These are phyloP conservation scores for Viscum album DNA, from an alignment of 177 flowering plant genomes.

Conservation along the genomic window DNA sequence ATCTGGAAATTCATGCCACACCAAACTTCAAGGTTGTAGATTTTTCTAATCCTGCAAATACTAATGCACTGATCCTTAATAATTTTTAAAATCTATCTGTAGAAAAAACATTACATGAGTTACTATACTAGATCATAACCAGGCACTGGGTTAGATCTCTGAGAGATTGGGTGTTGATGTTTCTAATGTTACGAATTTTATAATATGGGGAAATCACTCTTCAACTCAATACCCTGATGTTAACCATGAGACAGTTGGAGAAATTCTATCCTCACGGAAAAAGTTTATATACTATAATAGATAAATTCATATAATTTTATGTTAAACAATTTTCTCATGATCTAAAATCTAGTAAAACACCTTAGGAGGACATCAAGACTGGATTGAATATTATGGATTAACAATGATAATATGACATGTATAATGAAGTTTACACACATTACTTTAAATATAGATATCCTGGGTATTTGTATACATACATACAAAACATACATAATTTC, in stretches of 20 bases:
- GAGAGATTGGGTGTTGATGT: slow-evolving; percentile 47
- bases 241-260: slow-evolving; percentile 70
- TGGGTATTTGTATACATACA: no score
- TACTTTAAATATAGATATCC: no score
- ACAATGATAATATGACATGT: no score
- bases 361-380: no score
- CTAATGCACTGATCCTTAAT: slow-evolving; percentile 66
- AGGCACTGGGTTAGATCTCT: slow-evolving; percentile 62
- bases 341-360: no score
- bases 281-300: no score
- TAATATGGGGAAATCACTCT: slow-evolving; percentile 84
- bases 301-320: no score
- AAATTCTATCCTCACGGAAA: no score
- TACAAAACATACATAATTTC: no score
- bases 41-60: slow-evolving; percentile 75
- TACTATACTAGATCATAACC: slow-evolving; percentile 65
- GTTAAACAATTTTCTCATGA: no score
- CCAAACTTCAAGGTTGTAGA: slow-evolving; percentile 51
- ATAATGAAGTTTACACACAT: no score
- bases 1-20: slow-evolving; percentile 67
- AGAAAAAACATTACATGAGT: slow-evolving; percentile 65
- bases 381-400: no score
- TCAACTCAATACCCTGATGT: slow-evolving; percentile 78
- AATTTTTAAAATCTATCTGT: slow-evolving; percentile 66
- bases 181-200: slow-evolving; percentile 52